Evolutionary conservation across 345 rosid species (phyloP), one percentile per base, ranked within the genome.

Genomic region (Mallotus nudiflorus): DNA sequence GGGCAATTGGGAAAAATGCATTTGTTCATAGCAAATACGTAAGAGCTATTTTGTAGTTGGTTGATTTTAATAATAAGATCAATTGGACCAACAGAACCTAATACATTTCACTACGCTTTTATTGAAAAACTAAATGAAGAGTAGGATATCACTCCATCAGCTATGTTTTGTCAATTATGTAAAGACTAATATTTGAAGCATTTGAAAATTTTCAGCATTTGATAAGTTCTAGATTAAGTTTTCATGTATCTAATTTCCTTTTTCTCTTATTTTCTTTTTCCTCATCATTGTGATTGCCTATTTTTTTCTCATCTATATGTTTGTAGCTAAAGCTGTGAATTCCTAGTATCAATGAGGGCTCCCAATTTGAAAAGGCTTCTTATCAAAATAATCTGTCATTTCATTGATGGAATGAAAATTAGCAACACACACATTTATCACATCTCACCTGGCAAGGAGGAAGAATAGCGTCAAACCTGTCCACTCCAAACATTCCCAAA

Each of bases 401-500:
- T 5, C 3, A 42, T 24, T 42, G 29, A 29, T 19, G 64, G 7
- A 20, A 46, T 46, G 3, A 46, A 19, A 27, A 51, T 13, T 54
- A 39, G 13, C 15, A 45, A 70, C 42, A 20, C 11, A 44, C 52
- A 31, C 8, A 22, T 12, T n/a, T 12, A 35, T 37, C n/a, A n/a
- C 12, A 45, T 61, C 80, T 75, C 77, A 91, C 96, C 91, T 90
- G 93, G 80, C 97, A 90, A 46, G 99, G 96, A 20, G 99, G 97
- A 68, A 90, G 97, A 77, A 95, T 95, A 75, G 99, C 99, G 85
- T 95, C 97, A 76, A 95, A 95, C 72, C 93, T 87, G 79, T 91
- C 97, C 66, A 90, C 97, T 66, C 97, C 96, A 78, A 88, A 95
- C 97, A 95, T 91, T 51, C 97, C 99, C 45, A 95, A 82, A 78